Conservation (phyloP, 2,329 filamentous ascomycete genomes). For the Myriangium duriaei region DNA sequence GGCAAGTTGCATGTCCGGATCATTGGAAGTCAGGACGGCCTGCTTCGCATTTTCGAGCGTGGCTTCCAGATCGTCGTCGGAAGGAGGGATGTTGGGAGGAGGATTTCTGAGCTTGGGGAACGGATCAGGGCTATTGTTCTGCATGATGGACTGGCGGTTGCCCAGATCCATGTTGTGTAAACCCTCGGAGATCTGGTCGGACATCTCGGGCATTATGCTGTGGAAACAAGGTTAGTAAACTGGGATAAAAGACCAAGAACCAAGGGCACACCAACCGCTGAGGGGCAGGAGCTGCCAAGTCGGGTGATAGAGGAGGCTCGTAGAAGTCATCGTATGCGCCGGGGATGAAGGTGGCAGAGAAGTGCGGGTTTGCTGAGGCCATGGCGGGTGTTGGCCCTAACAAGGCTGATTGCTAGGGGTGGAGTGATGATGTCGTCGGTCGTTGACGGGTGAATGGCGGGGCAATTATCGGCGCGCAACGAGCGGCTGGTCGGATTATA, state of each 20-base stretch:
- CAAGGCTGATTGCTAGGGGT: background rate
- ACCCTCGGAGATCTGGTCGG: slow-evolving; percentile 91
- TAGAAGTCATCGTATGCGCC: slow-evolving; percentile 57
- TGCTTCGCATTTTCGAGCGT: slow-evolving; percentile 74
- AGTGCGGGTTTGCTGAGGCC: slow-evolving; percentile 12
- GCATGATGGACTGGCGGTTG: slow-evolving; percentile 26
- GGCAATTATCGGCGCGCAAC: background rate
- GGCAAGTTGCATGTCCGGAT: slow-evolving; percentile 89
- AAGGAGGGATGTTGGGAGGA: slow-evolving; percentile 80
- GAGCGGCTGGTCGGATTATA: no score
- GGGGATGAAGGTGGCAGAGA: slow-evolving; percentile 53
- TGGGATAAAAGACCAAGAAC: slow-evolving; percentile 18
- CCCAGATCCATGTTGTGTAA: slow-evolving; percentile 69
- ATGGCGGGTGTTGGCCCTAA: slow-evolving; percentile 11
- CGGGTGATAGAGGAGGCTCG: slow-evolving; percentile 43
- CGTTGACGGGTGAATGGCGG: background rate
- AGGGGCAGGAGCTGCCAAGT: slow-evolving; percentile 56
- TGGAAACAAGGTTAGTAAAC: slow-evolving; percentile 18
- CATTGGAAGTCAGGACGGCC: slow-evolving; percentile 80
- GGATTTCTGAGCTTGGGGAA: slow-evolving; percentile 73
- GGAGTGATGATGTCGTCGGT: background rate
- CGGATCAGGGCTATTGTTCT: slow-evolving; percentile 43
- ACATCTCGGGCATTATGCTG: slow-evolving; percentile 89
- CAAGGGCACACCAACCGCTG: slow-evolving; percentile 43
- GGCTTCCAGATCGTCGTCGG: slow-evolving; percentile 86